Percentiles rank a stretch among this genome's conserved stretches.
Conservation (phyloP, 176 grass and related monocot genomes). For the Raddia distichophylla region DNA sequence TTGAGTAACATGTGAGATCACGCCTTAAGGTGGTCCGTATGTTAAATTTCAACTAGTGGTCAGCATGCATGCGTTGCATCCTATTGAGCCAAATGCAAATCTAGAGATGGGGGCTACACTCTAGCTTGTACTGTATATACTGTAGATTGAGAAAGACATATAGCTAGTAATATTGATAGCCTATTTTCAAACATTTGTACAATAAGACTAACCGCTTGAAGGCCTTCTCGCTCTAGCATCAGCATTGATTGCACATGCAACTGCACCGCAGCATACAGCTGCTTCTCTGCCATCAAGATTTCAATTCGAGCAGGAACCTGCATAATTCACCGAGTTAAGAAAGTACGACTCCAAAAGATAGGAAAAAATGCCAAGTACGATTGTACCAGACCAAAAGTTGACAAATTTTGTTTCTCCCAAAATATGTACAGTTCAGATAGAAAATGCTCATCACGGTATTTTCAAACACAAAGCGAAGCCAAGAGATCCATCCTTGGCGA, state of each 20-base stretch:
- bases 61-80: too few relatives aligned
- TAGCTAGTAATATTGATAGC: conserved; percentile 4
- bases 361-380: not conserved
- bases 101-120: not conserved
- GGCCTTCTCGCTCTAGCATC: conserved; percentile 94
- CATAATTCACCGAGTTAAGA: conserved; percentile 36
- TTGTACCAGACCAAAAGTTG: not conserved
- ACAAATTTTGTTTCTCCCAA: not conserved
- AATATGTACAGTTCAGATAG: too few relatives aligned
- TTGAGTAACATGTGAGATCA: too few relatives aligned
- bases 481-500: too few relatives aligned
- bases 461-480: too few relatives aligned
- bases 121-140: not conserved
- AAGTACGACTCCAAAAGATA: conserved; percentile 12
- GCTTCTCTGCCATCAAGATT: conserved; percentile 83
- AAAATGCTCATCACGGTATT: too few relatives aligned
- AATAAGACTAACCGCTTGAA: conserved; percentile 84
- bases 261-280: conserved; percentile 95
- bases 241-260: conserved; percentile 93
- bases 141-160: conserved; percentile 30
- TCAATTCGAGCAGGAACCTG: conserved; percentile 97
- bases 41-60: too few relatives aligned
- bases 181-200: conserved; percentile 22
- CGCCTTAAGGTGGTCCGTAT: too few relatives aligned
- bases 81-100: too few relatives aligned